A percentile compares a stretch with the other conserved stretches of the same genome.
Evolutionary conservation across 1,284 basidiomycete species (phyloP).

Genomic region (Naganishia liquefaciens): DNA sequence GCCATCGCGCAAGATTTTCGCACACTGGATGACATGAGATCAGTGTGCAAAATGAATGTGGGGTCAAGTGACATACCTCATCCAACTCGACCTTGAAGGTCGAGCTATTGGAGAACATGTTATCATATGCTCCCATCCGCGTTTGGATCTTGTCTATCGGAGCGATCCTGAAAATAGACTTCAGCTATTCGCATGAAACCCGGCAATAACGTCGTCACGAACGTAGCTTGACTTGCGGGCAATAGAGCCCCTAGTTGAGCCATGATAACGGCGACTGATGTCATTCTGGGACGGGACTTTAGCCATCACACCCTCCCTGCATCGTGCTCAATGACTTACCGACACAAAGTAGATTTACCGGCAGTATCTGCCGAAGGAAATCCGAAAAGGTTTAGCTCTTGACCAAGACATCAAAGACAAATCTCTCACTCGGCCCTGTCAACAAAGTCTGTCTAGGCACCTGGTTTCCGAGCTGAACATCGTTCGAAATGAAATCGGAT

Average conservation of each 20-base stretch:
- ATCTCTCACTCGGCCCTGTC: constrained; percentile 81
- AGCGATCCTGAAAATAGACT: constrained; percentile 62
- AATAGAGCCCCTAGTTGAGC: constrained; percentile 98
- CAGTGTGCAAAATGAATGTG: background rate
- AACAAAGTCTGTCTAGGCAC: constrained; percentile 79
- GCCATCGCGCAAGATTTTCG: constrained; percentile 85
- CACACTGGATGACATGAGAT: constrained; percentile 57
- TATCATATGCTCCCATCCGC: constrained; percentile 97
- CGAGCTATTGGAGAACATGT: constrained; percentile 92
- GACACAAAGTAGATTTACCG: constrained; percentile 72
- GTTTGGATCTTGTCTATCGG: constrained; percentile 94
- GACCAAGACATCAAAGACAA: constrained; percentile 62
- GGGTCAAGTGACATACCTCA: constrained; percentile 63
- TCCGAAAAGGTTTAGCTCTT: background rate
- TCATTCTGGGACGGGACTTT: constrained; percentile 75
- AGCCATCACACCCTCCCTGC: too few relatives aligned
- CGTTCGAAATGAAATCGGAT: constrained; percentile 88
- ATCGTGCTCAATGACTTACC: constrained; percentile 54
- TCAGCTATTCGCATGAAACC: background rate
- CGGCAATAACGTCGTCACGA: constrained; percentile 37
- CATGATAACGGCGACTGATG: constrained; percentile 93
- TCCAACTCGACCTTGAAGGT: constrained; percentile 97
- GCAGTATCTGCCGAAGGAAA: constrained; percentile 53
- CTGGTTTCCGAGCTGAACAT: constrained; percentile 80
- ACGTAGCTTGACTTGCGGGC: constrained; percentile 80